Evolutionary conservation across 2,329 filamentous ascomycete species (phyloP).

Genomic region (Alternaria burnsii): DNA sequence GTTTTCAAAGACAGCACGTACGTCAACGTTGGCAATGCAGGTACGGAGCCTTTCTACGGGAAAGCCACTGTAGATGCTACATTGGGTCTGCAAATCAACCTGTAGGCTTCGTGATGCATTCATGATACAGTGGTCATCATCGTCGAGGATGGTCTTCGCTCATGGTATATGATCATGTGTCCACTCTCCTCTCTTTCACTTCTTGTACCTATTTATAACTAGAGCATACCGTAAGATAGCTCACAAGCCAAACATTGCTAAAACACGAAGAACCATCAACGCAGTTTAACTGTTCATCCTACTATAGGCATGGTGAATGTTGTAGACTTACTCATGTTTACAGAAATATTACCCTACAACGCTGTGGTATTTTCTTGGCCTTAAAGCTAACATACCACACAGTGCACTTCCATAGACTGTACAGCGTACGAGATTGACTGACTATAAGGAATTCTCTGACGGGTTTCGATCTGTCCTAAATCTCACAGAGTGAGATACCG

Average conservation of each 20-base stretch:
- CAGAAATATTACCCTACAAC: background rate
- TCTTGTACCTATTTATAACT: background rate
- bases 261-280: background rate
- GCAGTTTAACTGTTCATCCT: background rate
- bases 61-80: conserved; percentile 31
- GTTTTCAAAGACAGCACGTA: conserved; percentile 50
- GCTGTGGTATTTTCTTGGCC: background rate
- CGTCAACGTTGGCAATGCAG: conserved; percentile 57
- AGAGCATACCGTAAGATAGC: background rate
- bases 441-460: background rate
- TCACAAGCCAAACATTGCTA: background rate
- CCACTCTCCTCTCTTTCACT: background rate
- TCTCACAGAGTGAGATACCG: background rate
- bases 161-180: background rate
- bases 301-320: background rate
- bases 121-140: background rate
- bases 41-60: conserved; percentile 36
- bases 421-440: background rate
- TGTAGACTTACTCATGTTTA: background rate
- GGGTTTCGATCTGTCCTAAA: background rate
- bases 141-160: background rate
- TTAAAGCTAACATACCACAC: background rate
- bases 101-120: conserved; percentile 3
- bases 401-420: background rate
- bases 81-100: conserved; percentile 31